Conservation (phyloP, 2,329 filamentous ascomycete genomes). For the Penicillium sp. region DNA sequence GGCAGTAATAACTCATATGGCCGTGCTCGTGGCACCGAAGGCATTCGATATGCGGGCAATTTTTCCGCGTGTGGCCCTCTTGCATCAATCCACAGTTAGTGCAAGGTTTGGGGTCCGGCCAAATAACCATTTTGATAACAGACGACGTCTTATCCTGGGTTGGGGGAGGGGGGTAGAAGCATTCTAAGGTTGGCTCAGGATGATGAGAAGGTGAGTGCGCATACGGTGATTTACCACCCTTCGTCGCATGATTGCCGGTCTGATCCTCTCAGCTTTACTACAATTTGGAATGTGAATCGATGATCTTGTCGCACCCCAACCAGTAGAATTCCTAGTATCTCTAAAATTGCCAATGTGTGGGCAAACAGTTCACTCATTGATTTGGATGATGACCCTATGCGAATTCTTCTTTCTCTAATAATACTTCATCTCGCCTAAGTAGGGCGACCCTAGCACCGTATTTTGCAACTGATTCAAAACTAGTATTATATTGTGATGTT, state of each 20-base stretch:
- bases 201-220: neutral
- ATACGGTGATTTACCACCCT: neutral
- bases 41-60: too few species aligned
- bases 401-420: neutral
- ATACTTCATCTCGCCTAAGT: neutral
- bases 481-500: neutral
- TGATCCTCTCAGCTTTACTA: neutral
- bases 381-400: neutral
- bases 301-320: neutral
- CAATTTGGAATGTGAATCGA: neutral
- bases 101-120: too few species aligned
- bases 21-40: too few species aligned
- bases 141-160: too few species aligned
- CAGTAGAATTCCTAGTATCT: neutral
- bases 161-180: too few species aligned
- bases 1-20: too few species aligned
- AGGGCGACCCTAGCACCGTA: fast-evolving
- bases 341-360: neutral
- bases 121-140: too few species aligned
- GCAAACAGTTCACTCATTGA: neutral
- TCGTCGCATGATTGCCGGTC: neutral
- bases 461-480: neutral
- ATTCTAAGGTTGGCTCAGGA: neutral
- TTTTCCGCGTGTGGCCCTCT: too few species aligned
- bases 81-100: too few species aligned